These are phyloP conservation scores for Hypoxylon lienhwacheense DNA, from an alignment of 495 filamentous ascomycete genomes.

Conservation along the genomic window DNA sequence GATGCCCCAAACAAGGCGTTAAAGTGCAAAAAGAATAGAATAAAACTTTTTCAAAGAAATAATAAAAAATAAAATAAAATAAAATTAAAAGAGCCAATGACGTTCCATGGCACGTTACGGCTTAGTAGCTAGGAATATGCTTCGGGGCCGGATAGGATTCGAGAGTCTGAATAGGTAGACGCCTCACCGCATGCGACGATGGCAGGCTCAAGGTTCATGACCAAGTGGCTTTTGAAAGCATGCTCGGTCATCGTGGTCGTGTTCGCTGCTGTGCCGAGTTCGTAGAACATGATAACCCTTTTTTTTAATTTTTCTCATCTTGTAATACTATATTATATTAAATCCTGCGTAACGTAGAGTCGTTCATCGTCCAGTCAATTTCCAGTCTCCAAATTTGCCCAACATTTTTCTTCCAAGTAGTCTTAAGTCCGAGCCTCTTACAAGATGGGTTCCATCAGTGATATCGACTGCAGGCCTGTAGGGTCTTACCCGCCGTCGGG, in stretches of 20 bases:
- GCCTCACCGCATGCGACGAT: constrained; percentile 12
- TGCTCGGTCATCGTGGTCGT: constrained; percentile 1
- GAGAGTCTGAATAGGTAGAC: not conserved
- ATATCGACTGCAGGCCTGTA: constrained; percentile 39
- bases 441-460: constrained; percentile 38
- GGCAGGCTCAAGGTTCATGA: constrained; percentile 4
- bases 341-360: no score
- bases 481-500: constrained; percentile 47
- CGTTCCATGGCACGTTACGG: not conserved
- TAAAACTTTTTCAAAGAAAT: no score
- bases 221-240: constrained; percentile 17
- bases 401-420: no score
- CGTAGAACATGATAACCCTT: constrained; percentile 2
- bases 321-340: no score
- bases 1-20: no score
- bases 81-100: constrained; percentile 18
- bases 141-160: constrained; percentile 31
- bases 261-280: constrained; percentile 13
- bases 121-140: constrained; percentile 4
- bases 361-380: no score
- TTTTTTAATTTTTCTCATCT: not conserved
- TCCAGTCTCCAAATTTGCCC: no score
- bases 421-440: not conserved
- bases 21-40: no score
- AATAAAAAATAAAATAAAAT: constrained; percentile 11